phyloP scores from a whole-genome alignment of 129 eudicot species.

The Dittrichia graveolens region DNA sequence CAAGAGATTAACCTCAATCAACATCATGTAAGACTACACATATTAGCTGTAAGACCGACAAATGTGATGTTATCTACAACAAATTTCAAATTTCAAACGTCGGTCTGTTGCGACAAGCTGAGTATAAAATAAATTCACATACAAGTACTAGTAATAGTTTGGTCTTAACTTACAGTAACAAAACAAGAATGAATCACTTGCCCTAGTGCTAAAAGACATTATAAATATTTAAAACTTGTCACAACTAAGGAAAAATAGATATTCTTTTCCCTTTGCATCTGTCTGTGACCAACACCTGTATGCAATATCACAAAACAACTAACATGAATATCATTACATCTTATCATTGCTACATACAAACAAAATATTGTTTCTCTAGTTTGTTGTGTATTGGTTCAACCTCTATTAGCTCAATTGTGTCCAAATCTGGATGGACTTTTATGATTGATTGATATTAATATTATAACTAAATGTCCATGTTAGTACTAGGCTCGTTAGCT shows the following conservation, averaged over 20 bases:
- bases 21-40: no score
- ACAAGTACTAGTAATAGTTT: neutral
- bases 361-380: neutral
- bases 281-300: constrained; percentile 6
- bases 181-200: neutral
- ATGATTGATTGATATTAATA: no score
- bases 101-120: no score
- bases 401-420: neutral
- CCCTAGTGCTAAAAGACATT: neutral
- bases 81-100: no score
- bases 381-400: no score
- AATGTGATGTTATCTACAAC: no score
- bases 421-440: neutral
- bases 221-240: neutral
- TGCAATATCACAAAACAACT: neutral
- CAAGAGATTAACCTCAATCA: no score
- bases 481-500: no score
- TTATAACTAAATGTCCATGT: no score
- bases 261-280: neutral
- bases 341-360: neutral
- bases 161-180: neutral
- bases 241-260: neutral
- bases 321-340: neutral
- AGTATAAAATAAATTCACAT: neutral
- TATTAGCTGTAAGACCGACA: no score